Base-by-base conservation (phyloP, 768 basidiomycete species). In the Amanita brunnescens region DNA sequence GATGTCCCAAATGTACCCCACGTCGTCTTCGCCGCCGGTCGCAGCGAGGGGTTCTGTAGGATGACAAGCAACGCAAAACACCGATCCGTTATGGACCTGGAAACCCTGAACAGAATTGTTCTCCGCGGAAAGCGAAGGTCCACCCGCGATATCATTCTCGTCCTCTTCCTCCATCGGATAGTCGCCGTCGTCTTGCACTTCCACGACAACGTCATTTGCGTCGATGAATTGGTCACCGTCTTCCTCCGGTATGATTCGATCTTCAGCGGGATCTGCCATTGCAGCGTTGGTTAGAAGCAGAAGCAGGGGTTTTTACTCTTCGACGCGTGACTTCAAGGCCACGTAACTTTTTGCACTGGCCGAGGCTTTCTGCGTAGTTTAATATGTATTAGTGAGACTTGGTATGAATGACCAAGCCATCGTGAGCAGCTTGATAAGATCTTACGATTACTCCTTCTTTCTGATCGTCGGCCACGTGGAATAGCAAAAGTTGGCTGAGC, bases 21-120 rank as follows among this genome's bases (percentile, higher is more conserved):
- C 65, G 62, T 98, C 94, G 64, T 98, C 96, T 67, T 96, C 92
- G 16, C 92, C 96, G 23, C 96, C 96, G 1, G 93, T 92, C 18
- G 81, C 85, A 6, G 91, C 93, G 18, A 98, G 73, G 3, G 86
- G 80, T 53, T 84, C 73, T 12, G 79, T 79, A 0, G 96, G 95
- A 63, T 99, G 96, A 30, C 80, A 76, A 3, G 91, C 73, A 34
- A 98, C 74, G 29, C 83, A 68, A 64, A 96, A 99, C 29, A 97
- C 88, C 14, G 95, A 93, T 21, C 76, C 68, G 13, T 65, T 63
- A 67, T 98, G 94, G 6, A 68, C 68, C 13, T 73, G 63, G 62
- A 91, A 92, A 52, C 76, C 74, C 62, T 83, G 85, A 10, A 88
- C 70, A 9, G 83, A 82, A 61, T 81, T 86, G 63, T 81, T 79